Conservation (phyloP, 2,329 filamentous ascomycete genomes). For the Exophiala sp. region DNA sequence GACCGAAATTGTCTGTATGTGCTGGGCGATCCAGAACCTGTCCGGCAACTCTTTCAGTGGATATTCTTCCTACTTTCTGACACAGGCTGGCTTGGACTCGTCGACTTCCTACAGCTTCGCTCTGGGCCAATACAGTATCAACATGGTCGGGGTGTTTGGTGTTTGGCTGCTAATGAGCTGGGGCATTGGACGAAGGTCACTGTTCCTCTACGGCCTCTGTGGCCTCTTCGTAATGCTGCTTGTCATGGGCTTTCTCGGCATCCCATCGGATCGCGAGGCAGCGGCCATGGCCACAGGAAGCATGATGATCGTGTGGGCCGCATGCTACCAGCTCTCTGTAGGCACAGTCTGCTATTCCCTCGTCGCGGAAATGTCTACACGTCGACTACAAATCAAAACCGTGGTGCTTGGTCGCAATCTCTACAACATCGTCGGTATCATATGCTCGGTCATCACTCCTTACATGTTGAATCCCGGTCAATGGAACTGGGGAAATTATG, state of each 20-base stretch:
- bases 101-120: conserved; percentile 35
- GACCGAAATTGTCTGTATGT: conserved; percentile 65
- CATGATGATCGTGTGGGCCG: conserved; percentile 76
- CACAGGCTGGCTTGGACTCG: conserved; percentile 35
- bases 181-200: conserved; percentile 65
- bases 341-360: conserved; percentile 86
- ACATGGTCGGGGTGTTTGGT: conserved; percentile 42
- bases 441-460: conserved; percentile 73
- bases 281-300: conserved; percentile 71
- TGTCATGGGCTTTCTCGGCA: conserved; percentile 74
- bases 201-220: conserved; percentile 70
- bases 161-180: conserved; percentile 59
- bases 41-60: conserved; percentile 60
- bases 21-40: conserved; percentile 61
- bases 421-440: conserved; percentile 73
- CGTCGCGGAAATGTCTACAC: conserved; percentile 74
- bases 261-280: conserved; percentile 55
- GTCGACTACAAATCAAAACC: conserved; percentile 81
- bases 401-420: conserved; percentile 76
- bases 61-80: conserved; percentile 56
- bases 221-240: conserved; percentile 70
- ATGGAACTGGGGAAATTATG: conserved; percentile 81
- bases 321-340: conserved; percentile 78
- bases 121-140: conserved; percentile 47
- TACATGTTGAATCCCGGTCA: conserved; percentile 72